Evolutionary conservation across 495 filamentous ascomycete genomes (phyloP).

Genomic region (Neurospora intermedia): DNA sequence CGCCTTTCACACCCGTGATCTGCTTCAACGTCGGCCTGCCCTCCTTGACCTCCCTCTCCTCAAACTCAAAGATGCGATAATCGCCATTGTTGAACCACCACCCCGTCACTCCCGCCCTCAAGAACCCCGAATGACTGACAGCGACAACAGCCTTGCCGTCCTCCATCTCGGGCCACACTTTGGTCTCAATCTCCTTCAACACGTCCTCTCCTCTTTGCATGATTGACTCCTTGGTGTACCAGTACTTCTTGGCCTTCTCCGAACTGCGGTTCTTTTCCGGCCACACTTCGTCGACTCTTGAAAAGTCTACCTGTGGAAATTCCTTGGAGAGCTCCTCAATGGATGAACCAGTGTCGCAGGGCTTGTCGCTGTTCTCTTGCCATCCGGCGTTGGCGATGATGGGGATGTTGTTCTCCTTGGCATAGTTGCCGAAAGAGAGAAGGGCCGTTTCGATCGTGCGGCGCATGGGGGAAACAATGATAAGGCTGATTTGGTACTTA

Average conservation of each 20-base stretch:
- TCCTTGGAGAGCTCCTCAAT: slow-evolving; percentile 29
- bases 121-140: slow-evolving; percentile 49
- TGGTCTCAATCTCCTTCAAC: slow-evolving; percentile 35
- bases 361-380: slow-evolving; percentile 48
- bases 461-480: slow-evolving; percentile 48
- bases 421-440: slow-evolving; percentile 38
- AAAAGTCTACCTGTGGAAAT: slow-evolving; percentile 45
- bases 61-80: slow-evolving; percentile 51
- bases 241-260: slow-evolving; percentile 29
- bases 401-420: slow-evolving; percentile 37
- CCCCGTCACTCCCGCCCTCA: slow-evolving; percentile 36
- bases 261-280: slow-evolving; percentile 40
- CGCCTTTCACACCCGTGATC: slow-evolving; percentile 15
- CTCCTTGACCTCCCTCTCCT: slow-evolving; percentile 17
- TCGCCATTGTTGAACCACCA: slow-evolving; percentile 47
- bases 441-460: slow-evolving; percentile 48
- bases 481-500: slow-evolving; percentile 40
- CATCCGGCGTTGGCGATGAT: slow-evolving; percentile 42
- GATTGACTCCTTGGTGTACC: slow-evolving; percentile 35
- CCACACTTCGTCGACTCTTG: slow-evolving; percentile 40
- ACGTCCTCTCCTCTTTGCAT: slow-evolving; percentile 35
- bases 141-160: slow-evolving; percentile 44
- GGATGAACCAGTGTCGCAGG: slow-evolving; percentile 45
- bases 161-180: slow-evolving; percentile 30
- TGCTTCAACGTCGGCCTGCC: slow-evolving; percentile 28